Conservation (phyloP, 176 grass and related monocot genomes). For the Lolium multiflorum region DNA sequence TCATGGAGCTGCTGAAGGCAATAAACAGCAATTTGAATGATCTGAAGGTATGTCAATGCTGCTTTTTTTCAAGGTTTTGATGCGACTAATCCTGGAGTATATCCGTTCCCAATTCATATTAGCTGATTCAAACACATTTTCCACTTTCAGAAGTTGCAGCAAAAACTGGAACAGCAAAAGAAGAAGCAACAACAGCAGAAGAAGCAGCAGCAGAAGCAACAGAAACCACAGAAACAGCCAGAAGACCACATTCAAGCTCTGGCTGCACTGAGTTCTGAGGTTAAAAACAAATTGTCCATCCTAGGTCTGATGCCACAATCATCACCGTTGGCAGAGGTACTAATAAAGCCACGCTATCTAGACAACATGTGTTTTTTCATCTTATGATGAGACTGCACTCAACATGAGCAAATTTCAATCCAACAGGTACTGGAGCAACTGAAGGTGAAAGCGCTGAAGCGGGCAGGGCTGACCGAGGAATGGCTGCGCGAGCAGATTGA, state of each 20-base stretch:
- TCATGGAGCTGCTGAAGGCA: conserved; percentile 80
- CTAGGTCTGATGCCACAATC: conserved; percentile 60
- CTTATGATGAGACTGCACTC: background rate
- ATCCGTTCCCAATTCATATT: background rate
- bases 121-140: conserved; percentile 24
- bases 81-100: background rate
- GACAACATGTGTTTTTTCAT: background rate
- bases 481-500: conserved; percentile 47
- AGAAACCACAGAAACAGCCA: conserved; percentile 54
- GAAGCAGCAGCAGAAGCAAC: conserved; percentile 66
- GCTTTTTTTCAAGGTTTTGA: background rate
- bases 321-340: conserved; percentile 63
- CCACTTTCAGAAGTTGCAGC: conserved; percentile 48
- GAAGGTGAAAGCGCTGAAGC: conserved; percentile 50
- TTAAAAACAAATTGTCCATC: conserved; percentile 61
- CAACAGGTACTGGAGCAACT: conserved; percentile 41
- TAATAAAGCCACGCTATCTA: conserved; percentile 11
- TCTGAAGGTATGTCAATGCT: conserved; percentile 64
- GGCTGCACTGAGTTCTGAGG: conserved; percentile 61
- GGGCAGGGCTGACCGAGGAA: conserved; percentile 55
- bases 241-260: conserved; percentile 70
- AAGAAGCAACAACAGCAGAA: conserved; percentile 62
- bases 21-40: conserved; percentile 89
- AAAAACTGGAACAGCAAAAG: conserved; percentile 58
- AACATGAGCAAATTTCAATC: background rate